A percentile compares a stretch with the other conserved stretches of the same genome.
These are phyloP conservation scores for Lumnitzera racemosa DNA, from an alignment of 345 rosid genomes.

Conservation along the genomic window DNA sequence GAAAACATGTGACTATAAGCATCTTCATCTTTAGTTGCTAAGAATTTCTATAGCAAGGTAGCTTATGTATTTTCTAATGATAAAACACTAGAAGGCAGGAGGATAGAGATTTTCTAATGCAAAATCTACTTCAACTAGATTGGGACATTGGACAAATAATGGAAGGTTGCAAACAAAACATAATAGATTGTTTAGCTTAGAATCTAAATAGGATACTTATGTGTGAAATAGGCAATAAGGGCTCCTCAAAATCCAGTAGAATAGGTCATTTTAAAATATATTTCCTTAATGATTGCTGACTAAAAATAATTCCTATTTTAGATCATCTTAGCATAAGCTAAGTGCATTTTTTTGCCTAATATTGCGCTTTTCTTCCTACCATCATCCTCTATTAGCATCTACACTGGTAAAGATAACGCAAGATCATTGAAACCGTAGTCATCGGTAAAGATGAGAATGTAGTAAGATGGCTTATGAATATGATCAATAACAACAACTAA, in stretches of 20 bases:
- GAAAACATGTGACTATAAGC: too few species aligned
- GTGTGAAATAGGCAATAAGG: slow-evolving; percentile 51
- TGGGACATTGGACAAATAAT: too few species aligned
- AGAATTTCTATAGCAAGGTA: too few species aligned
- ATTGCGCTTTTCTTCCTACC: slow-evolving; percentile 97
- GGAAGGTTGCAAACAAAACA: too few species aligned
- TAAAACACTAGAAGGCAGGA: too few species aligned
- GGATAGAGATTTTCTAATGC: too few species aligned
- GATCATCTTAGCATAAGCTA: slow-evolving; percentile 85
- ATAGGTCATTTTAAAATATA: slow-evolving; percentile 2
- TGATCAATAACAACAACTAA: slow-evolving; percentile 89
- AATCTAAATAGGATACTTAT: too few species aligned
- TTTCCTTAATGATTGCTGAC: slow-evolving; percentile 40
- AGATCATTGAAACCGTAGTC: slow-evolving; percentile 82
- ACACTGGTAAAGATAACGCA: slow-evolving; percentile 94
- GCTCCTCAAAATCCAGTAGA: too few species aligned
- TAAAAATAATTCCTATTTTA: slow-evolving; percentile 91
- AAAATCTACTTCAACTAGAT: too few species aligned
- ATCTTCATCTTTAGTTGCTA: too few species aligned
- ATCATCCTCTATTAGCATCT: slow-evolving; percentile 96
- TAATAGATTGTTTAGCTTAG: too few species aligned
- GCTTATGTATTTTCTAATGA: too few species aligned
- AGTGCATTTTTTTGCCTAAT: slow-evolving; percentile 97
- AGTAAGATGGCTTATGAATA: slow-evolving; percentile 92
- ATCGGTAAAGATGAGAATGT: slow-evolving; percentile 99